These are phyloP conservation scores for Apiospora phragmitis DNA, from an alignment of 2,329 filamentous ascomycete genomes.

Conservation along the genomic window DNA sequence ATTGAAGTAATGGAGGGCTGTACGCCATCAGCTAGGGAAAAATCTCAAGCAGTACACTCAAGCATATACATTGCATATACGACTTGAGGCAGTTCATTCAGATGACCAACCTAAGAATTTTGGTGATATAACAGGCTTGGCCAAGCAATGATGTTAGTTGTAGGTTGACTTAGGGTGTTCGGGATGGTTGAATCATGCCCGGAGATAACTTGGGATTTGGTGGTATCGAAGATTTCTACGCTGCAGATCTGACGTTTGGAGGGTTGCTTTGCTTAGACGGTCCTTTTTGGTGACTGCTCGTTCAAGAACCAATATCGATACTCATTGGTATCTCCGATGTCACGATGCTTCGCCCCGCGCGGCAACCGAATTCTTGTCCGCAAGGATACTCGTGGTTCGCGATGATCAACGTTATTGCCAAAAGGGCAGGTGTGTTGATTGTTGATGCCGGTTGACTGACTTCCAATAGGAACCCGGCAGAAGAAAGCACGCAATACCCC, in stretches of 20 bases:
- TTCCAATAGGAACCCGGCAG: neutral
- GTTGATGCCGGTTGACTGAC: neutral
- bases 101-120: neutral
- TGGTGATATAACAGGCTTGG: neutral
- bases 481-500: constrained; percentile 8
- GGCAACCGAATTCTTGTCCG: neutral
- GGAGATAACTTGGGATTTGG: constrained; percentile 5
- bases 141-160: neutral
- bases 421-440: neutral
- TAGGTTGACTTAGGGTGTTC: neutral
- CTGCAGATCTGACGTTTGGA: neutral
- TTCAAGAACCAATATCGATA: neutral
- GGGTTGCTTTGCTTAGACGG: neutral
- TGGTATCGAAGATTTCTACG: neutral
- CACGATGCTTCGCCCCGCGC: neutral
- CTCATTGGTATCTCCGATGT: neutral
- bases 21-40: neutral
- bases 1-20: neutral
- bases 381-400: neutral
- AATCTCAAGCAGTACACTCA: neutral
- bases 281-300: neutral
- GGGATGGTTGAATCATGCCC: neutral
- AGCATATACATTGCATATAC: neutral
- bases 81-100: neutral
- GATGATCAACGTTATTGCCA: neutral